phyloP scores from a whole-genome alignment of 345 rosid species.

The Gossypium arboreum region DNA sequence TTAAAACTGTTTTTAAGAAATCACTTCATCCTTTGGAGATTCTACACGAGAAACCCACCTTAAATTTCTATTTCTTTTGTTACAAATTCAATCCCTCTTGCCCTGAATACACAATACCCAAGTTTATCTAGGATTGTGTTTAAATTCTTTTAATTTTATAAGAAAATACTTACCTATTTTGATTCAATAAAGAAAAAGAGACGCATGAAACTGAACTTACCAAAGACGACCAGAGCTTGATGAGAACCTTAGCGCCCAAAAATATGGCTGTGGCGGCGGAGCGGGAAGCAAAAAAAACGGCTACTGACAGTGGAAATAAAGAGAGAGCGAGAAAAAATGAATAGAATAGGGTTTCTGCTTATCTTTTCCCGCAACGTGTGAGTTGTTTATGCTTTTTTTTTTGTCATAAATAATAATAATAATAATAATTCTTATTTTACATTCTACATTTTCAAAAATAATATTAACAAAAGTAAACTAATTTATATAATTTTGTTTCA shows the following conservation, averaged over 20 bases:
- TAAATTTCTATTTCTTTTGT: not conserved
- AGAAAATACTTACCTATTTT: not conserved
- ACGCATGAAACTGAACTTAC: not conserved
- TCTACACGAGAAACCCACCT: not conserved
- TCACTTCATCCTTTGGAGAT: not conserved
- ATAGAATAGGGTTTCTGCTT: slow-evolving; percentile 1
- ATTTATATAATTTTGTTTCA: no score
- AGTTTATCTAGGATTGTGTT: not conserved
- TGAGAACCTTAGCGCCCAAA: not conserved
- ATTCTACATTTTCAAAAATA: no score
- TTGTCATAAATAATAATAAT: no score
- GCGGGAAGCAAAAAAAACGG: slow-evolving; percentile 1
- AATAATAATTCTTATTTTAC: no score
- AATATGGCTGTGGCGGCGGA: not conserved
- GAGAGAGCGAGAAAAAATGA: not conserved
- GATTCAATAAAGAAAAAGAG: not conserved
- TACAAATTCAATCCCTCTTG: not conserved
- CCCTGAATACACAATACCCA: not conserved
- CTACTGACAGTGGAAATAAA: slow-evolving; percentile 4
- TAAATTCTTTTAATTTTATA: not conserved
- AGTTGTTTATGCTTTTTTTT: not conserved
- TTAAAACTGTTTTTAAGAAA: not conserved
- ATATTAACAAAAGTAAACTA: no score
- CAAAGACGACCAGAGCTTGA: not conserved
- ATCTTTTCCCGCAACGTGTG: not conserved